These are phyloP conservation scores for Euphorbia pulcherrima DNA, from an alignment of 345 rosid genomes.

Conservation along the genomic window DNA sequence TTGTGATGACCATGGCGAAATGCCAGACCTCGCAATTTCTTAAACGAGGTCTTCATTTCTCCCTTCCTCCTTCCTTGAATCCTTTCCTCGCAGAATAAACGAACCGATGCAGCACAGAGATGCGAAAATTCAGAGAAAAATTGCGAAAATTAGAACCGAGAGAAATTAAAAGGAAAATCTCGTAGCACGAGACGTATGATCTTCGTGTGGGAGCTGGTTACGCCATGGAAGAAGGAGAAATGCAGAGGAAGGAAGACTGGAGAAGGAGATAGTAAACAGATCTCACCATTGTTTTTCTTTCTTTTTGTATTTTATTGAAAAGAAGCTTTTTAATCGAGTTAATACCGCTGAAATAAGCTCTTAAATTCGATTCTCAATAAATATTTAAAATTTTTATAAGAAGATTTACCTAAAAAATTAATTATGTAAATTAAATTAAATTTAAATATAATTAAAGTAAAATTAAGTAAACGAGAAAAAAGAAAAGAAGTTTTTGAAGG, in stretches of 20 bases:
- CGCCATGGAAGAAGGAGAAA: background rate
- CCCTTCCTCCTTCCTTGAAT: background rate
- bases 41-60: slow-evolving; percentile 66
- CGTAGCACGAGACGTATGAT: background rate
- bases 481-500: background rate
- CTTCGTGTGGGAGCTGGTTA: background rate
- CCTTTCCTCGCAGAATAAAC: background rate
- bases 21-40: slow-evolving; percentile 56
- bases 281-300: background rate
- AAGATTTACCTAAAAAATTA: no score
- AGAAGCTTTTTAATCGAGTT: no score
- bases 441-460: no score
- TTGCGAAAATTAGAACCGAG: no score
- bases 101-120: background rate
- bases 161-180: background rate
- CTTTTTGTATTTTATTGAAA: background rate
- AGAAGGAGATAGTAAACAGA: background rate
- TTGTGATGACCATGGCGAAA: slow-evolving; percentile 49
- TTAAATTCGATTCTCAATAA: no score
- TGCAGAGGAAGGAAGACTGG: background rate
- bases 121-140: background rate
- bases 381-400: no score
- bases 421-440: no score
- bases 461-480: no score
- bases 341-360: no score